Base-by-base conservation (phyloP, 345 rosid species). In the Erucastrum elatum region DNA sequence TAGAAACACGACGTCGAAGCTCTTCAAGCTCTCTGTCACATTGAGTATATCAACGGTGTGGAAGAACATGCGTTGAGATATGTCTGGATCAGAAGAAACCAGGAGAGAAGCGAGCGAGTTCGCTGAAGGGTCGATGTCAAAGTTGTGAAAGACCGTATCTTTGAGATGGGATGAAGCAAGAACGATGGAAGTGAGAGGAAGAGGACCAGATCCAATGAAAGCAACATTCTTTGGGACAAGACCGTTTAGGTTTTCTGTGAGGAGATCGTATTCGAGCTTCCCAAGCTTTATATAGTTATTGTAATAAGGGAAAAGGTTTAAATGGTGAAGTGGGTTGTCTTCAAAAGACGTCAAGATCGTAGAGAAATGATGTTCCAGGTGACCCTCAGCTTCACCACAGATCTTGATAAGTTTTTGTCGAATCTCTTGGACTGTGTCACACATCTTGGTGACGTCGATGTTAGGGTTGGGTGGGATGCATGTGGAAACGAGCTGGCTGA, bases 171-270 rank as follows among this genome's bases (percentile, higher is more conserved):
- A 78, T 3, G 82, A 59, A 78, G 98, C 98, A 35, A 94, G 79
- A 31, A 91, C 90, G 37, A 91, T 82, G 0, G 98, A 87, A 27
- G 97, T 87, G 3, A 91, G 80, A 16, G 98, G 98, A n/a, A 94
- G 90, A 7, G 97, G 95, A 37, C 98, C 94, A 2, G 98, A 94
- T n/a, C 98, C 98, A 72, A 94, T 30, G 62, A 94, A 94, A 67
- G 98, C 98, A 12, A 91, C 56, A 7, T 15, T 80, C 72, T 12
- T 78, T 0, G 91, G 95, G 49, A 73, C 74, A 74, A 49, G 69
- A 2, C 55, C 74, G 1, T 83, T 41, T 76, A 44, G 78, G 76
- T 79, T 80, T 25, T 87, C 76, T 17, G 25, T 34, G 26, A 94
- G 91, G 66, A 94, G 81, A 64, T 75, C 80, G 86, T 75, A 86